Evolutionary conservation across 2,329 filamentous ascomycete species (phyloP).

Genomic region (Talaromyces sp.): DNA sequence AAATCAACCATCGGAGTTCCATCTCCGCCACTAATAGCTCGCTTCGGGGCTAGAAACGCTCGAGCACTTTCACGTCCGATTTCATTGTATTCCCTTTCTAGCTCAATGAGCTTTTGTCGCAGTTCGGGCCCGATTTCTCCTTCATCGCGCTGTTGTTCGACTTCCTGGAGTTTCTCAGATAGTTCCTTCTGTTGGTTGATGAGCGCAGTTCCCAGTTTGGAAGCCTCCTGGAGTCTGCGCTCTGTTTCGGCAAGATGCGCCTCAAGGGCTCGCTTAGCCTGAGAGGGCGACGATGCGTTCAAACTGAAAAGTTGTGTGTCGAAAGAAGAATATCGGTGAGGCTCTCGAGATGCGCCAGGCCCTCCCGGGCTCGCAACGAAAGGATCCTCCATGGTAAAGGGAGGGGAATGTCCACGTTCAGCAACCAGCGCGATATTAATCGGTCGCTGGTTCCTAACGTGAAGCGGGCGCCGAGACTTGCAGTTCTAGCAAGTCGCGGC

Average conservation of each 20-base stretch:
- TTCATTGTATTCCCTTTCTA: slow-evolving; percentile 94
- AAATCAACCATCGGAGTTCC: slow-evolving; percentile 39
- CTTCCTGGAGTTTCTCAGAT: slow-evolving; percentile 73
- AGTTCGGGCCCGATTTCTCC: slow-evolving; percentile 77
- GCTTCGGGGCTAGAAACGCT: slow-evolving; percentile 78
- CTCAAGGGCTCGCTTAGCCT: slow-evolving; percentile 82
- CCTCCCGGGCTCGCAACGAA: slow-evolving; percentile 49
- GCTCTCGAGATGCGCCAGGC: slow-evolving; percentile 33
- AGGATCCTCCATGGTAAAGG: slow-evolving; percentile 46
- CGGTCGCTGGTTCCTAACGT: slow-evolving; percentile 11
- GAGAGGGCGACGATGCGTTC: slow-evolving; percentile 75
- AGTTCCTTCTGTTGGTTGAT: slow-evolving; percentile 83
- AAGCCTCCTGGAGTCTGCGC: slow-evolving; percentile 83
- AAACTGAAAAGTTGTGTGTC: slow-evolving; percentile 75
- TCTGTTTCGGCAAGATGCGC: slow-evolving; percentile 91
- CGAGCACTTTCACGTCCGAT: slow-evolving; percentile 84
- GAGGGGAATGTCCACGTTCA: slow-evolving; percentile 15
- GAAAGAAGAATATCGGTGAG: slow-evolving; percentile 74
- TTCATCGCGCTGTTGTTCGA: slow-evolving; percentile 71
- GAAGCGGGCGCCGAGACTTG: not conserved
- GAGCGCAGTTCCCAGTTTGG: slow-evolving; percentile 78
- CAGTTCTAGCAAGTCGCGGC: not conserved
- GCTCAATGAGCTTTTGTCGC: slow-evolving; percentile 72
- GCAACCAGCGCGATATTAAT: slow-evolving; percentile 9
- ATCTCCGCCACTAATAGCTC: slow-evolving; percentile 67